Conservation (phyloP, 1,284 basidiomycete genomes). For the Pisolithus thermaeus region DNA sequence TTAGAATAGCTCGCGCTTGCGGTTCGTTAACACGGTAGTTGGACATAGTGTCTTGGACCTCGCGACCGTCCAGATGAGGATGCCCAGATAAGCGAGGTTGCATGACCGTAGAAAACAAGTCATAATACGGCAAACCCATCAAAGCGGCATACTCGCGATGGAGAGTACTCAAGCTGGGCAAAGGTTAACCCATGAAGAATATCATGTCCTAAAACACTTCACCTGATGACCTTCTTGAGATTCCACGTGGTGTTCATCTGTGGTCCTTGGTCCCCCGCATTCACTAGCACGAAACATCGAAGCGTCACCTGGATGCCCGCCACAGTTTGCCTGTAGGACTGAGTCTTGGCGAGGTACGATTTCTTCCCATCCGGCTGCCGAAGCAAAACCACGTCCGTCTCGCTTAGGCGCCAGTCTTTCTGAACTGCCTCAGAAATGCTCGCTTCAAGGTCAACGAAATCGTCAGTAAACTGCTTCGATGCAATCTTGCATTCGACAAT, state of each 20-base stretch:
- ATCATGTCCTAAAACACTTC: conserved; percentile 18
- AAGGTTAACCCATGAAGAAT: conserved; percentile 5
- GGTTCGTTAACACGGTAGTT: conserved; percentile 85
- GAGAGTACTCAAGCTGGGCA: conserved; percentile 76
- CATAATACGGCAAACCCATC: conserved; percentile 78
- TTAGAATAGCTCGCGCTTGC: conserved; percentile 87
- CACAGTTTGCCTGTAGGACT: conserved; percentile 52
- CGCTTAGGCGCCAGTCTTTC: conserved; percentile 70
- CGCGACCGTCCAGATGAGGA: conserved; percentile 42
- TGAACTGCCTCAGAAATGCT: conserved; percentile 50
- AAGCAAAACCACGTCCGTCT: conserved; percentile 77
- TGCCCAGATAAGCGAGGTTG: conserved; percentile 54
- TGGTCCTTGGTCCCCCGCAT: conserved; percentile 48
- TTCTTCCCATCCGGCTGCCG: conserved; percentile 46
- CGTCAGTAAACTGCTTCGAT: conserved; percentile 61
- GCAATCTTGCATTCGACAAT: conserved; percentile 53
- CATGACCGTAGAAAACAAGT: conserved; percentile 68
- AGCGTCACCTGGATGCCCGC: conserved; percentile 47
- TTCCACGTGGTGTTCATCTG: conserved; percentile 66
- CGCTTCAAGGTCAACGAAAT: conserved; percentile 72
- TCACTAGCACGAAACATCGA: conserved; percentile 43
- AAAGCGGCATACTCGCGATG: conserved; percentile 92
- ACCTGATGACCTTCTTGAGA: conserved; percentile 82
- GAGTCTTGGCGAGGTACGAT: conserved; percentile 72
- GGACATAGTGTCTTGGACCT: conserved; percentile 64